Percentiles rank a stretch among this genome's conserved stretches.
Evolutionary conservation across 164 flowering plant species (phyloP).

Genomic region (Berberis vulgaris): DNA sequence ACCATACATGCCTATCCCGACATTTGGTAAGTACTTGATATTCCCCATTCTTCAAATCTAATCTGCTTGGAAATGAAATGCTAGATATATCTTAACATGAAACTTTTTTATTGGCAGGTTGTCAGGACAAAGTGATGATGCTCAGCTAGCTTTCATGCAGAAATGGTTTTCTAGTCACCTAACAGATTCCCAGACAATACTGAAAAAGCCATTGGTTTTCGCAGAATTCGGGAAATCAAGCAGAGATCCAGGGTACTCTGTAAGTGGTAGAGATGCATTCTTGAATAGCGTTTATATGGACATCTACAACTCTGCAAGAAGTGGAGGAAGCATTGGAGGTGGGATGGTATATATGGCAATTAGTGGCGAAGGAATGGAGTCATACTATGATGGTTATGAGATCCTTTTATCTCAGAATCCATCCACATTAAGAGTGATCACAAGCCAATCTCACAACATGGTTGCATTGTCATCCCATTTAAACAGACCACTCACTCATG

Average conservation of each 20-base stretch:
- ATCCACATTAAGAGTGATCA: conserved; percentile 13
- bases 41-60: not conserved
- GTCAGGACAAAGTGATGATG: conserved; percentile 12
- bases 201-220: conserved; percentile 24
- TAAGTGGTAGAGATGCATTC: conserved; percentile 9
- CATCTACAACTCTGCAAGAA: conserved; percentile 17
- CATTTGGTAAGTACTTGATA: conserved; percentile 11
- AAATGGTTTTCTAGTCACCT: conserved; percentile 22
- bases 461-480: conserved; percentile 2
- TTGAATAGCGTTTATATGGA: conserved; percentile 11
- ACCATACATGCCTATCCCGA: conserved; percentile 30
- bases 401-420: conserved; percentile 18
- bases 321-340: conserved; percentile 15
- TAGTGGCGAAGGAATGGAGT: conserved; percentile 24
- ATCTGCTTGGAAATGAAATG: not conserved
- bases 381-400: conserved; percentile 22
- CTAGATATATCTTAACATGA: not conserved
- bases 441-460: conserved; percentile 17
- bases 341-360: conserved; percentile 25
- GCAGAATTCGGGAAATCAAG: conserved; percentile 16
- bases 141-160: conserved; percentile 16
- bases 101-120: conserved; percentile 11
- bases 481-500: too few species aligned
- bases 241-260: conserved; percentile 12
- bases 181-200: conserved; percentile 16